Percentiles rank a stretch among this genome's conserved stretches.
These are phyloP conservation scores for Lyophyllum semitale DNA, from an alignment of 768 basidiomycete genomes.

Conservation along the genomic window DNA sequence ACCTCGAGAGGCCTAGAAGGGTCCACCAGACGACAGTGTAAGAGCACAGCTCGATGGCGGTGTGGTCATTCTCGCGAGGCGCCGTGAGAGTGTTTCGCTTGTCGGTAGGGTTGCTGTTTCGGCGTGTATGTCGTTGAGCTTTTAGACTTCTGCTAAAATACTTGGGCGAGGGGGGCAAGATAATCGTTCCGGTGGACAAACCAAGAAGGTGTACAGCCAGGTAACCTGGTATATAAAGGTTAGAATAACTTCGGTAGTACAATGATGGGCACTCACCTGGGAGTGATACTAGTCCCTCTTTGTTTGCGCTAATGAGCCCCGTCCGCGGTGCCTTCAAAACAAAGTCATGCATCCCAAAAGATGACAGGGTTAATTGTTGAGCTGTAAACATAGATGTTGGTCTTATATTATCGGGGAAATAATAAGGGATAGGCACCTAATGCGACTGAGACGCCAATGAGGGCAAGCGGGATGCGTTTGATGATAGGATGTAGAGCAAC, in stretches of 20 bases:
- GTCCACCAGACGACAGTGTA: slow-evolving; percentile 84
- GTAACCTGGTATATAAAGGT: slow-evolving; percentile 60
- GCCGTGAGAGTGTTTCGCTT: slow-evolving; percentile 21
- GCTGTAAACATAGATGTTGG: slow-evolving; percentile 40
- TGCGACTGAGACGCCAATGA: slow-evolving; percentile 64
- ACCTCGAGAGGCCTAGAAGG: slow-evolving; percentile 41
- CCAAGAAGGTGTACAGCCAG: slow-evolving; percentile 89
- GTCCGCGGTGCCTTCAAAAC: slow-evolving; percentile 66
- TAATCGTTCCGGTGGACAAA: slow-evolving; percentile 74
- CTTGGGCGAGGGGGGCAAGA: slow-evolving; percentile 78
- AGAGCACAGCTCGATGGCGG: slow-evolving; percentile 72
- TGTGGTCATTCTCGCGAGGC: slow-evolving; percentile 69
- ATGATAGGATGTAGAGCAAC: slow-evolving; percentile 71
- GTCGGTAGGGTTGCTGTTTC: slow-evolving; percentile 10
- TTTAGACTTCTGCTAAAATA: slow-evolving; percentile 63
- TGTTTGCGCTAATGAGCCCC: slow-evolving; percentile 75
- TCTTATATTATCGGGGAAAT: background rate
- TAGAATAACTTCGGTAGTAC: background rate
- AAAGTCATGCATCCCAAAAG: slow-evolving; percentile 57
- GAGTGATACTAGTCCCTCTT: slow-evolving; percentile 87
- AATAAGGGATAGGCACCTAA: slow-evolving; percentile 40
- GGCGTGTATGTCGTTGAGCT: slow-evolving; percentile 12
- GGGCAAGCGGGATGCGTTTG: slow-evolving; percentile 52
- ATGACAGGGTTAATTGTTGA: slow-evolving; percentile 69
- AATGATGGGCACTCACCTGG: slow-evolving; percentile 44